A percentile compares a stretch with the other conserved stretches of the same genome.
Evolutionary conservation across 176 grass and related monocot genomes (phyloP).

Genomic region (Triticum urartu): DNA sequence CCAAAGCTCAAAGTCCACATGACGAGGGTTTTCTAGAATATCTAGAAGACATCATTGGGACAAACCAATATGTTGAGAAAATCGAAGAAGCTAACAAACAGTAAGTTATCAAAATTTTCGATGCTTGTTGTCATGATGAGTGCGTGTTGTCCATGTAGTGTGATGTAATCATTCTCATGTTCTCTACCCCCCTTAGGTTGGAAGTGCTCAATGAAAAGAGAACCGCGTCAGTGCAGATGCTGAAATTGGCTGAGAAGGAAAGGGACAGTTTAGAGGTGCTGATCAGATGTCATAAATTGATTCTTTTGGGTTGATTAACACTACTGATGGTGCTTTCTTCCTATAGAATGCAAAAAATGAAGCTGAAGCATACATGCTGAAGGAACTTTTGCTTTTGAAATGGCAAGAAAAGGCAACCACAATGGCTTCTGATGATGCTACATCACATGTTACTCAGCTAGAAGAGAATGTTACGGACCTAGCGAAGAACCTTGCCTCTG

Average conservation of each 20-base stretch:
- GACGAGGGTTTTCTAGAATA: slow-evolving; percentile 98
- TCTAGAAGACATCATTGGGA: slow-evolving; percentile 97
- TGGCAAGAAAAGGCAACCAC: slow-evolving; percentile 89
- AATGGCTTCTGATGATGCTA: slow-evolving; percentile 76
- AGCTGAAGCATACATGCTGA: slow-evolving; percentile 90
- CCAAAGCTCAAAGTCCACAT: slow-evolving; percentile 86
- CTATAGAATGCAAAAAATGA: slow-evolving; percentile 92
- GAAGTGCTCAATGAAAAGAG: slow-evolving; percentile 92
- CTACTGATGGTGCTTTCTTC: slow-evolving; percentile 32
- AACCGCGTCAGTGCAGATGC: slow-evolving; percentile 75
- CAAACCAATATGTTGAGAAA: slow-evolving; percentile 92
- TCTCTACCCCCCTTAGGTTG: slow-evolving; percentile 49
- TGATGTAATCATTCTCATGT: slow-evolving; percentile 31
- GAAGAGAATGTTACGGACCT: slow-evolving; percentile 64
- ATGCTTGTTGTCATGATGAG: background rate
- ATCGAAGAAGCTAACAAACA: slow-evolving; percentile 91
- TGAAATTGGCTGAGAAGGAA: slow-evolving; percentile 98
- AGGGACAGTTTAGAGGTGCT: slow-evolving; percentile 87
- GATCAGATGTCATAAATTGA: slow-evolving; percentile 32
- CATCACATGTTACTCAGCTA: slow-evolving; percentile 56
- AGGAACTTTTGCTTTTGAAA: slow-evolving; percentile 88
- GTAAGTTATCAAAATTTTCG: slow-evolving; percentile 49
- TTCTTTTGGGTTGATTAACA: slow-evolving; percentile 16
- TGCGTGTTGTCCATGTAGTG: slow-evolving; percentile 26
- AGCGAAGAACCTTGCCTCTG: slow-evolving; percentile 52